These are phyloP conservation scores for Amaranthus cruentus DNA, from an alignment of 148 eudicot genomes.

Conservation along the genomic window DNA sequence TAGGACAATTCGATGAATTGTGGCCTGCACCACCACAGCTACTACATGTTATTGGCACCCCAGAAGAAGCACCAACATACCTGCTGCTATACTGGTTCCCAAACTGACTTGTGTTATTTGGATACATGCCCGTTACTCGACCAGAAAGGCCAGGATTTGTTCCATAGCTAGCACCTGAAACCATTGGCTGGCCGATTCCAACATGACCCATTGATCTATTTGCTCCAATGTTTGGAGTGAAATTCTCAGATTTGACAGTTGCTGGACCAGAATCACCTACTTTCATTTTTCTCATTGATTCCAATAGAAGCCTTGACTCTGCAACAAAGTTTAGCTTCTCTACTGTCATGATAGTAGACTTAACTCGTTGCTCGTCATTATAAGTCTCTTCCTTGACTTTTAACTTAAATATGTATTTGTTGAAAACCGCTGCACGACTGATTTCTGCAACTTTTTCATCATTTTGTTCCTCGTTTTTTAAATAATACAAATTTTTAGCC, in stretches of 20 bases:
- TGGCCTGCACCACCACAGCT: constrained; percentile 75
- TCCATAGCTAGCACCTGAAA: constrained; percentile 26
- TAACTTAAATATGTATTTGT: constrained; percentile 60
- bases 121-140: constrained; percentile 26
- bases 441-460: constrained; percentile 59
- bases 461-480: constrained; percentile 71
- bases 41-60: constrained; percentile 37
- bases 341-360: constrained; percentile 67
- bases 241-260: constrained; percentile 1
- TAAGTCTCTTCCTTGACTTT: constrained; percentile 91
- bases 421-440: constrained; percentile 41
- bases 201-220: constrained; percentile 22
- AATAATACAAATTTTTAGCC: constrained; percentile 55
- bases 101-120: constrained; percentile 33
- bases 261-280: constrained; percentile 26
- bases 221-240: neutral
- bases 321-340: constrained; percentile 50
- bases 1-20: constrained; percentile 56
- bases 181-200: constrained; percentile 28
- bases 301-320: constrained; percentile 54
- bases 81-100: constrained; percentile 55
- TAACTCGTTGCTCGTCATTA: constrained; percentile 81
- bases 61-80: constrained; percentile 27
- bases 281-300: constrained; percentile 40
- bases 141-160: constrained; percentile 22